Evolutionary conservation across 805 yeast genomes (phyloP).

Genomic region (Yarrowia deformans): DNA sequence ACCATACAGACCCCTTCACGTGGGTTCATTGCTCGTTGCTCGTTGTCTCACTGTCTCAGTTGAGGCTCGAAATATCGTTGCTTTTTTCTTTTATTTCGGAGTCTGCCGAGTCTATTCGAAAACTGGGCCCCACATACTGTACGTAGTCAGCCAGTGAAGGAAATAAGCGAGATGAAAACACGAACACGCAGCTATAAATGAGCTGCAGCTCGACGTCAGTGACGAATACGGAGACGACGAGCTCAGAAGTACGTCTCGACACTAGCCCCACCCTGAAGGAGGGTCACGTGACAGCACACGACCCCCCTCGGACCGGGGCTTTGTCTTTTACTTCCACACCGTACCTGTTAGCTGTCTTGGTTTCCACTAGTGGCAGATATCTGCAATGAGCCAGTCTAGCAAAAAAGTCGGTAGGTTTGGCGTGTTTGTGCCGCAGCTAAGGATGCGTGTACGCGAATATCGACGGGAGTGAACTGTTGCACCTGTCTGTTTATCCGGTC

Average conservation of each 20-base stretch:
- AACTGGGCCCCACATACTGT: neutral
- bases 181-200: constrained; percentile 8
- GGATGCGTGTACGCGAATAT: no score
- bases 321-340: no score
- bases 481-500: no score
- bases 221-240: neutral
- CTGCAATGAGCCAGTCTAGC: constrained; percentile 36
- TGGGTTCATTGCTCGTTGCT: neutral
- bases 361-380: constrained; percentile 28
- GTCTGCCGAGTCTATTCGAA: neutral
- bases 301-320: neutral
- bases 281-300: constrained; percentile 5
- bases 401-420: neutral
- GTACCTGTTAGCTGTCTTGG: neutral
- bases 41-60: constrained; percentile 8
- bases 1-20: neutral
- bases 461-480: no score
- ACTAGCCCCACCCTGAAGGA: neutral
- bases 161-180: neutral
- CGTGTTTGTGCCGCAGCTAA: neutral
- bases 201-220: neutral
- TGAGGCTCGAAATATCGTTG: constrained; percentile 16
- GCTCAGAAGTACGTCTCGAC: no score
- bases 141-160: neutral
- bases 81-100: constrained; percentile 4